Conservation (phyloP, 2,329 filamentous ascomycete species). For the Fusarium aywerte region DNA sequence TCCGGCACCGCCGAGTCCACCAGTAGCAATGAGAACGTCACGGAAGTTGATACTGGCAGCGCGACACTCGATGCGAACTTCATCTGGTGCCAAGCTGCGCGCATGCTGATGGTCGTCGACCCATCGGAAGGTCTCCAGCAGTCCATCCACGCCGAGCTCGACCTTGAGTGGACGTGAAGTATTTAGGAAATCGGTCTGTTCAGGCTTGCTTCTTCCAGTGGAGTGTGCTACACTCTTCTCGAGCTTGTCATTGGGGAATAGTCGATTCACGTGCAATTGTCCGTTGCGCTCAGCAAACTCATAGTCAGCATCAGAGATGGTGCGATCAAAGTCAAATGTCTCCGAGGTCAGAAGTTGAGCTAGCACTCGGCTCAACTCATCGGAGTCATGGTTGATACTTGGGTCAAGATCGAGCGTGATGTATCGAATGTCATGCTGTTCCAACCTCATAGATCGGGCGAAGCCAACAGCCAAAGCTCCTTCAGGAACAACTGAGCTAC, state of each 20-base stretch:
- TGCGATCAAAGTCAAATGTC: slow-evolving; percentile 3
- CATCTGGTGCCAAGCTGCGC: not conserved
- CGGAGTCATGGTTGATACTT: not conserved
- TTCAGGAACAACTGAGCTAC: not conserved
- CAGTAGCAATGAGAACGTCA: slow-evolving; percentile 51
- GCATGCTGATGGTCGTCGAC: not conserved
- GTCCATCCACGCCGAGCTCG: slow-evolving; percentile 4
- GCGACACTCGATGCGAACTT: not conserved
- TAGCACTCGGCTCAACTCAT: not conserved
- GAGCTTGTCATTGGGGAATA: not conserved
- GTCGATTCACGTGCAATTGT: not conserved
- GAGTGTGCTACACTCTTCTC: slow-evolving; percentile 3
- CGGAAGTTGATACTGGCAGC: slow-evolving; percentile 50
- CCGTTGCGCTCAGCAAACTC: slow-evolving; percentile 2
- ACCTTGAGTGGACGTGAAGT: slow-evolving; percentile 1
- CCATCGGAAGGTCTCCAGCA: slow-evolving; percentile 10
- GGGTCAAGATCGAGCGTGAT: slow-evolving; percentile 5
- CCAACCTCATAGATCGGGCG: slow-evolving; percentile 2
- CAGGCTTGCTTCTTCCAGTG: slow-evolving; percentile 2
- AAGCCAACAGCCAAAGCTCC: slow-evolving; percentile 2
- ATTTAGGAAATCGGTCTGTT: not conserved
- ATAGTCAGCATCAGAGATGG: slow-evolving; percentile 1
- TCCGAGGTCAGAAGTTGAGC: slow-evolving; percentile 1
- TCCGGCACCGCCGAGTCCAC: slow-evolving; percentile 44
- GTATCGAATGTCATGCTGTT: slow-evolving; percentile 1